phyloP scores from a whole-genome alignment of 345 rosid species.

The Excoecaria agallocha region DNA sequence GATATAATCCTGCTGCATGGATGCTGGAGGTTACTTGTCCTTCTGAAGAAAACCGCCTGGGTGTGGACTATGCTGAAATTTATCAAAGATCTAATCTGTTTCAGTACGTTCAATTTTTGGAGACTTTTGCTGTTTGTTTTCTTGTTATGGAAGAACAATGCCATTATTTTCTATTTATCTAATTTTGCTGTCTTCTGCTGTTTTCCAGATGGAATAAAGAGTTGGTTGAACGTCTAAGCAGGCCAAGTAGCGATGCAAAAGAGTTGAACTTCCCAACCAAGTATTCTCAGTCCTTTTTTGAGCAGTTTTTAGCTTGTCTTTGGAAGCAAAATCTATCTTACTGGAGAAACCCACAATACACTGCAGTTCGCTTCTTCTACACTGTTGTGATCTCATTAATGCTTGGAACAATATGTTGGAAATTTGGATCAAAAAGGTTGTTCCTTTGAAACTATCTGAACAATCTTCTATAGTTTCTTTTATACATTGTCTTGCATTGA shows the following conservation, averaged over 20 bases:
- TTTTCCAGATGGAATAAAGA: conserved; percentile 62
- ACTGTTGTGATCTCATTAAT: conserved; percentile 83
- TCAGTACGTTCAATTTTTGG: conserved; percentile 47
- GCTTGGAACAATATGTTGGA: conserved; percentile 99
- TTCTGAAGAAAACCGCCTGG: conserved; percentile 70
- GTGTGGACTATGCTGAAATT: conserved; percentile 84
- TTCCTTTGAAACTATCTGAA: conserved; percentile 1
- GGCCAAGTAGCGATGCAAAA: conserved; percentile 57
- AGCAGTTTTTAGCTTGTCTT: conserved; percentile 84
- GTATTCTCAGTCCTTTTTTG: conserved; percentile 69
- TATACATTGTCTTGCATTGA: background rate
- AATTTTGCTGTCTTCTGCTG: conserved; percentile 13
- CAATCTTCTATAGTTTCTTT: conserved; percentile 7
- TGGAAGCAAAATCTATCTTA: conserved; percentile 97
- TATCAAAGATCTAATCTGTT: conserved; percentile 66
- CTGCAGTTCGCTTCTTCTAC: conserved; percentile 96
- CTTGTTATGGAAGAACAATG: background rate
- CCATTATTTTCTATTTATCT: conserved; percentile 2
- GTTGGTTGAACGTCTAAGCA: conserved; percentile 68
- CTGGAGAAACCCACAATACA: conserved; percentile 96
- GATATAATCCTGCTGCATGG: conserved; percentile 97
- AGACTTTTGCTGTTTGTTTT: conserved; percentile 15
- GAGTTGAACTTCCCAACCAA: conserved; percentile 78
- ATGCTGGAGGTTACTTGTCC: conserved; percentile 90
- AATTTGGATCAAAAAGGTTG: conserved; percentile 84